Base-by-base conservation (phyloP, 495 filamentous ascomycete species). In the Daldinia concentrica region DNA sequence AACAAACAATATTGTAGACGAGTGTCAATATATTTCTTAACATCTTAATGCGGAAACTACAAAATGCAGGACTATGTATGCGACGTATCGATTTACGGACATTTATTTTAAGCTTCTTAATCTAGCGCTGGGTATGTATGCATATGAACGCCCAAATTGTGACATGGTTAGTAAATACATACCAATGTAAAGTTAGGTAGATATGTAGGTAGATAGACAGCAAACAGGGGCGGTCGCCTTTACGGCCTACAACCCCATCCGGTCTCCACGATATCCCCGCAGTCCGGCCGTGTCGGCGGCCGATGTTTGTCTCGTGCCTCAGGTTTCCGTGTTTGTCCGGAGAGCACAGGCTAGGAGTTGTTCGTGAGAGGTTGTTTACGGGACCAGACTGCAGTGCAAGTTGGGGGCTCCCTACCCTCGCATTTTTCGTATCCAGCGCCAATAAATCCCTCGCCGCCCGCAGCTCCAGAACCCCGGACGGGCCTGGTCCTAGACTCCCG, bases 221-320 rank as follows among this genome's bases (percentile, higher is more conserved):
- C 66, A 69, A 69, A 69, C 61, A 69, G 48, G 48, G 22, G 57
- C 37, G 27, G 37, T 29, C 57, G 57, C 37, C 6, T 37, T 17
- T 43, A 43, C 37, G 57, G 57, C 57, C 59, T 63, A 37, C 27
- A 39, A 8, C 54, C 41, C 60, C 61, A 55, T 55, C 45, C 61
- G 67, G 55, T 55, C 27, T 58, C 52, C 37, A 62, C 37, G 48
- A 51, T 51, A n/a, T 41, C 63, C 57, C 62, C 62, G 52, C 68
- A 71, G 37, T 7, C 43, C 68, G 68, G 68, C 62, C 68, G 62
- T 57, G 6, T 66, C 55, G 51, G 68, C 45, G 68, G 43, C 63
- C 62, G 37, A 30, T 71, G 57, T 70, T 70, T 70, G 67, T 64
- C 57, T 62, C 58, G 15, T 41, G 30, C 51, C 26, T 66, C 48